Conservation (phyloP, 805 yeast species). For the Lipomyces mesembrius region DNA sequence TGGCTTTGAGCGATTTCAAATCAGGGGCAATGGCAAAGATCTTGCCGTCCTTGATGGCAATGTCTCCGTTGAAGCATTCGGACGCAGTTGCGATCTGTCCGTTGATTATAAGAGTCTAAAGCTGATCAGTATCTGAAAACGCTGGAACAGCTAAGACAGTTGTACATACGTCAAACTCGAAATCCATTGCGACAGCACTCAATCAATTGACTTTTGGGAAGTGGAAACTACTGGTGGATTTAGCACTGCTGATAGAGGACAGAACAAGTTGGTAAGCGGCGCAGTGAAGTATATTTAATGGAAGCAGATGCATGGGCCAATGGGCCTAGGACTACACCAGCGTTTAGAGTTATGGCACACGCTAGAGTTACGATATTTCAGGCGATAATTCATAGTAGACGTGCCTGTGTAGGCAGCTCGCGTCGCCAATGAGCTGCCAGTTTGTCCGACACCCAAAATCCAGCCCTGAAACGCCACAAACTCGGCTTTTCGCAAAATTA, state of each 20-base stretch:
- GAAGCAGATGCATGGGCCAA: neutral
- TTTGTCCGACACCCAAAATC: too few species aligned
- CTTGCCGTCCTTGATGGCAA: conserved; percentile 50
- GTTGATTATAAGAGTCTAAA: conserved; percentile 37
- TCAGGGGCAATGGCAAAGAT: conserved; percentile 47
- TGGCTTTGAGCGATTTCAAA: conserved; percentile 30
- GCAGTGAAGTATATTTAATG: neutral
- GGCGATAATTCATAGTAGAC: too few species aligned
- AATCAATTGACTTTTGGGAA: neutral
- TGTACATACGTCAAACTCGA: neutral
- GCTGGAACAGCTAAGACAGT: neutral
- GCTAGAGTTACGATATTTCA: neutral
- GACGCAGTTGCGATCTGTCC: conserved; percentile 43
- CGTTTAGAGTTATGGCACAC: neutral
- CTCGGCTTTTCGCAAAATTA: too few species aligned
- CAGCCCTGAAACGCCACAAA: too few species aligned
- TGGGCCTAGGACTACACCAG: neutral
- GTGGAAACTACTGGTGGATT: neutral
- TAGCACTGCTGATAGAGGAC: neutral
- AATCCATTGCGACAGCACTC: neutral
- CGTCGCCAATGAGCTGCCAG: too few species aligned
- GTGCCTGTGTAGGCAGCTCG: too few species aligned
- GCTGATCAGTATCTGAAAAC: neutral
- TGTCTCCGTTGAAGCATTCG: conserved; percentile 45
- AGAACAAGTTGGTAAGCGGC: neutral